phyloP scores from a whole-genome alignment of 345 rosid genomes.

The Boechera retrofracta region DNA sequence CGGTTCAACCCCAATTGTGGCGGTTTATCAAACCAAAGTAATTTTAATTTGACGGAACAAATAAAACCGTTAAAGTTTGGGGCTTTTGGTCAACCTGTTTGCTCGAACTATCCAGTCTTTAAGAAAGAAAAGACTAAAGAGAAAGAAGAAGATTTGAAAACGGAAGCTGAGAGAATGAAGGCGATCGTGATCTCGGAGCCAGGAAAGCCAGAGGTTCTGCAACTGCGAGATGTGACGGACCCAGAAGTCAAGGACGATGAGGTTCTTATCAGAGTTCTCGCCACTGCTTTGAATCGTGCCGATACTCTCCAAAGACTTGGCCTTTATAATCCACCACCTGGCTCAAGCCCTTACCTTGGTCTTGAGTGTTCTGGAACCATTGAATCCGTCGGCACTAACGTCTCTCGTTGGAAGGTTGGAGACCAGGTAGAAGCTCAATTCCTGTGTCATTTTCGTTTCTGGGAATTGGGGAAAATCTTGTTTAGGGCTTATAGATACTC shows the following conservation, averaged over 20 bases:
- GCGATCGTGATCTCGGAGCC: slow-evolving; percentile 74
- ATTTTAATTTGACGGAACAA: not conserved
- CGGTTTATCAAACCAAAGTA: not conserved
- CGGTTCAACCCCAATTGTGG: no score
- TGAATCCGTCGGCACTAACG: slow-evolving; percentile 61
- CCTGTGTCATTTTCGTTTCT: not conserved
- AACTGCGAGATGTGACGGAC: slow-evolving; percentile 72
- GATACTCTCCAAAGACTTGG: slow-evolving; percentile 82
- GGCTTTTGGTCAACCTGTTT: not conserved
- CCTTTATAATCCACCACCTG: slow-evolving; percentile 75
- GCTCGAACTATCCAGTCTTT: not conserved
- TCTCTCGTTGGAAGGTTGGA: slow-evolving; percentile 81
- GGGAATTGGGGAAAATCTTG: not conserved
- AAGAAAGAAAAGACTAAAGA: not conserved
- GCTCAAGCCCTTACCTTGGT: slow-evolving; percentile 71
- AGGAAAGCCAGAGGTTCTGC: slow-evolving; percentile 82
- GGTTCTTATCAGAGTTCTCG: slow-evolving; percentile 69
- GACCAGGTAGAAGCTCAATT: slow-evolving; percentile 57
- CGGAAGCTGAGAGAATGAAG: slow-evolving; percentile 57
- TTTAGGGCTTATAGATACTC: not conserved
- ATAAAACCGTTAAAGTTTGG: not conserved
- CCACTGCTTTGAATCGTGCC: slow-evolving; percentile 82
- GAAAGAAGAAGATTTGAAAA: slow-evolving; percentile 10
- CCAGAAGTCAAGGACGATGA: slow-evolving; percentile 71
- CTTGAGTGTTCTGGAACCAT: slow-evolving; percentile 91